A percentile compares a stretch with the other conserved stretches of the same genome.
Conservation (phyloP, 768 basidiomycete species). For the Naganishia onofrii region DNA sequence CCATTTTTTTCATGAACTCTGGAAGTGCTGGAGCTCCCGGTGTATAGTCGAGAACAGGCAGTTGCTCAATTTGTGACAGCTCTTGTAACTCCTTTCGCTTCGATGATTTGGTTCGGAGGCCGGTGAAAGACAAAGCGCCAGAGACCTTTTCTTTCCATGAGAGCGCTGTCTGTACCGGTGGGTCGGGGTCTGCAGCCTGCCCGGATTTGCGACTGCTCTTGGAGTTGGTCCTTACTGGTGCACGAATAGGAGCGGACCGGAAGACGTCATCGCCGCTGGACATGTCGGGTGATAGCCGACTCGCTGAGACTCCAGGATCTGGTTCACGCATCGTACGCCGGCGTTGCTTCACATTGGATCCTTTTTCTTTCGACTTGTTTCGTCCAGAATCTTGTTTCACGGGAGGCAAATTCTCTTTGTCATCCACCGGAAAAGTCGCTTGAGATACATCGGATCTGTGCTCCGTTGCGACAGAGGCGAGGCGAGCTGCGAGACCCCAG, state of each 20-base stretch:
- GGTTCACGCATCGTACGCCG: not conserved
- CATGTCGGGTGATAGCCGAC: not conserved
- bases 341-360: not conserved
- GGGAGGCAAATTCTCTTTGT: conserved; percentile 5
- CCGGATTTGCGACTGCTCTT: not conserved
- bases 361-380: not conserved
- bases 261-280: conserved; percentile 11
- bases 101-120: not conserved
- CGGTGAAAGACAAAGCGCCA: conserved; percentile 4
- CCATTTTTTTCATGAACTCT: conserved; percentile 12
- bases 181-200: not conserved
- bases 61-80: too few relatives aligned
- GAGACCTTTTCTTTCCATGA: conserved; percentile 17
- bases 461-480: not conserved
- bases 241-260: not conserved
- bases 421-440: not conserved
- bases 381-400: too few relatives aligned
- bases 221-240: not conserved
- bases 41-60: not conserved
- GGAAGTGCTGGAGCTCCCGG: not conserved
- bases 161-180: not conserved
- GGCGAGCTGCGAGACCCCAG: not conserved
- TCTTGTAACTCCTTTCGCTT: not conserved
- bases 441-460: not conserved
- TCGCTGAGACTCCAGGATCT: not conserved